Base-by-base conservation (phyloP, 257 asterid species). In the Jacaranda mimosifolia region DNA sequence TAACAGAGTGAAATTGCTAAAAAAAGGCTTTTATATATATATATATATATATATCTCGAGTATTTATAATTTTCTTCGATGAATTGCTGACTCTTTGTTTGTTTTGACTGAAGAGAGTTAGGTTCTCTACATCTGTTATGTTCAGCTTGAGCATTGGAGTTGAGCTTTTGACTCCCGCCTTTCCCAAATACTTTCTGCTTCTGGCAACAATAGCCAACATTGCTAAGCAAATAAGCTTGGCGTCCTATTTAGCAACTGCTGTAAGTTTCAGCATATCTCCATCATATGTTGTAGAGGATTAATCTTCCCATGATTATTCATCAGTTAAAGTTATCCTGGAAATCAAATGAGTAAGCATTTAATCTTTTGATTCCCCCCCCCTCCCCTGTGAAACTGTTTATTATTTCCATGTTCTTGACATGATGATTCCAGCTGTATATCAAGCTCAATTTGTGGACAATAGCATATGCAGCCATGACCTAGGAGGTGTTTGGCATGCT, bases 121-220 rank as follows among this genome's bases (percentile, higher is more conserved):
- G 98, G 87, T 95, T 95, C 85, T 78, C 90, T 14, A 93, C 99
- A 35, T 91, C 99, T 18, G 88, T 90, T 55, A 73, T 93, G 80
- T 96, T 91, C 90, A 96, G 91, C 79, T 85, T 93, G 89, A 91
- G 99, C 88, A 91, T 96, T 53, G 99, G 98, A 72, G 85, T 96
- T 68, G 99, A 93, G 86, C 82, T 96, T 86, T 75, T 93, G 90
- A 96, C 99, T 59, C 98, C 99, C 14, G 86, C 72, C 82, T 90
- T 90, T 77, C 98, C 99, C 14, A 70, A 87, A 39, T 87, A 93
- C 83, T 96, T 93, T 77, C 85, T 96, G 83, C 91, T 96, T 80
- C 97, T 96, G 65, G 98, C 99, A 75, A 89, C 99, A 60, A 77
- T 91, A 51, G 98, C 99, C 87, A 96, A 96, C 88, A 88, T 93